Evolutionary conservation across 768 basidiomycete genomes (phyloP), one percentile per base, ranked within the genome.

Genomic region (Paxillus rubicundulus): DNA sequence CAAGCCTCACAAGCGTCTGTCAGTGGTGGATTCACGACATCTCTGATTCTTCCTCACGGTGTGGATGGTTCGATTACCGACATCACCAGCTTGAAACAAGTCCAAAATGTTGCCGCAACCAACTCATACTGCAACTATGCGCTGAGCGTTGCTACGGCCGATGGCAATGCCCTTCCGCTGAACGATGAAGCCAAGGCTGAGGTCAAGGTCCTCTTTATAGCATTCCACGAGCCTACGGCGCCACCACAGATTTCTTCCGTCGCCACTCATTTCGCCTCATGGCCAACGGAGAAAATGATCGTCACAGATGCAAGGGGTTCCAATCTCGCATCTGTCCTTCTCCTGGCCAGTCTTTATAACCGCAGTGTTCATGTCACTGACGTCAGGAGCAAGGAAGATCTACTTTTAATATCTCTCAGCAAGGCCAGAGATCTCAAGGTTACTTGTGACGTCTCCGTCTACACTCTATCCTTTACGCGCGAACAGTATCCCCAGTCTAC

Each of bases 391-490:
- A 80, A 82, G 58, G 92, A 95, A 49, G 97, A 98, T 64, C 75
- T 99, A 44, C 76, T 88, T 28, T 74, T 99, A 52, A 98, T 99
- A 66, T 86, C 89, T 2, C 78, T 99, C 36, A 94, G 92, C 80
- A 99, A 99, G 74, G 86, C 87, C 38, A 95, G 93, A 74, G 78
- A 89, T 12, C 81, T 98, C 61, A 89, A 91, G 62, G 96, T 98
- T 45, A 98, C 96, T 3, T 98, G 96, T 69, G 97, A 99, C 61
- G 92, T 97, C 30, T 86, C 94, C 13, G 80, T 98, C 45, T 98
- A 89, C 70, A 81, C 91, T 16, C 74, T 99, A 48, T 98, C 97
- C 82, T 95, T 92, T 75, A 82, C 81, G 2, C 77, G 74, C 41
- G 87, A 87, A 49, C 78, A 90, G 54, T 95, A 83, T 74, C 85